Evolutionary conservation across 805 yeast species (phyloP).

Genomic region (Ogataea trehalophila): DNA sequence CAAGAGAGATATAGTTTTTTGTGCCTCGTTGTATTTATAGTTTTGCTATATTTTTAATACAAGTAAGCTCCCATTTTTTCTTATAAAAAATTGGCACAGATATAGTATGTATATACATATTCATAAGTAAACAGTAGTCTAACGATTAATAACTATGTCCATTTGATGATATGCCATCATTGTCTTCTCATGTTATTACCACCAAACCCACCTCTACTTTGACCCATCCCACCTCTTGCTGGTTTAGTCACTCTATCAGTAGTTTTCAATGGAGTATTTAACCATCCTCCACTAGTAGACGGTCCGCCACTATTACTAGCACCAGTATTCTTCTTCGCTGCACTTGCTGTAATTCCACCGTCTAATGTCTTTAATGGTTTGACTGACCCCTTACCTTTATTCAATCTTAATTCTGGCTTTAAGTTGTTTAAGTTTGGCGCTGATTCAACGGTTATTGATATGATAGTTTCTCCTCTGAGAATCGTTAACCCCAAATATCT

Average conservation of each 20-base stretch:
- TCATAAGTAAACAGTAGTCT: neutral
- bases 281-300: slow-evolving; percentile 2
- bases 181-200: too few species aligned
- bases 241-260: slow-evolving; percentile 18
- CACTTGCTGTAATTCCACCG: slow-evolving; percentile 5
- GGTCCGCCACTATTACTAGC: neutral
- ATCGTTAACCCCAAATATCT: slow-evolving; percentile 77
- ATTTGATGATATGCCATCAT: too few species aligned
- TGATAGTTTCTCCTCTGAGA: slow-evolving; percentile 82
- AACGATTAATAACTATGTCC: neutral
- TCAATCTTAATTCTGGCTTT: slow-evolving; percentile 29
- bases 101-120: neutral
- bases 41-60: too few species aligned
- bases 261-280: slow-evolving; percentile 16
- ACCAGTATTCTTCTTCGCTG: neutral
- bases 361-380: slow-evolving; percentile 25
- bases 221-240: slow-evolving; percentile 1
- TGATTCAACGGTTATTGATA: slow-evolving; percentile 67
- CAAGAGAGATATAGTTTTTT: slow-evolving; percentile 94
- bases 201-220: too few species aligned
- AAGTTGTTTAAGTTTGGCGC: slow-evolving; percentile 38
- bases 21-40: slow-evolving; percentile 80
- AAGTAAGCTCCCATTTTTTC: neutral
- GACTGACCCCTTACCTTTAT: slow-evolving; percentile 29
- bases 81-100: neutral